phyloP scores from a whole-genome alignment of 1,139 yeast genomes.

The Blastobotrys arbuscula region DNA sequence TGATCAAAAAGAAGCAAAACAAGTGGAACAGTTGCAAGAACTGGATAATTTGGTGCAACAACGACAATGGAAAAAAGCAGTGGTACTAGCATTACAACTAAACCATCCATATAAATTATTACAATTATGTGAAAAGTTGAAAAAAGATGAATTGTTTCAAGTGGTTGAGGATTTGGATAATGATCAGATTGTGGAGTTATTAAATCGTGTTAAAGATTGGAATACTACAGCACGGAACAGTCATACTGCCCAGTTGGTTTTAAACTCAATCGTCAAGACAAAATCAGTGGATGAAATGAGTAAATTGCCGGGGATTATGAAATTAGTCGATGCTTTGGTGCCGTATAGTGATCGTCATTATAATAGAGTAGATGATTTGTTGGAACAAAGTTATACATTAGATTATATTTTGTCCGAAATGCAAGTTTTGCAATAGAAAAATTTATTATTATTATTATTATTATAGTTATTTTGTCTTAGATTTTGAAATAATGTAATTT shows the following conservation, averaged over 20 bases:
- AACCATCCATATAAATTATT: conserved; percentile 57
- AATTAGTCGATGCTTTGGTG: conserved; percentile 62
- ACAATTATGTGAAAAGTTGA: conserved; percentile 26
- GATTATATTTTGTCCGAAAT: conserved; percentile 77
- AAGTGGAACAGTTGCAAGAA: conserved; percentile 83
- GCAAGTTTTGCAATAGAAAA: conserved; percentile 24
- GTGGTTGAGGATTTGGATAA: conserved; percentile 54
- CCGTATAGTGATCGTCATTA: conserved; percentile 89
- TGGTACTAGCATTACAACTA: conserved; percentile 76
- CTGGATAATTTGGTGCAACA: conserved; percentile 64
- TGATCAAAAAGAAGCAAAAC: conserved; percentile 40
- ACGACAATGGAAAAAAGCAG: conserved; percentile 85
- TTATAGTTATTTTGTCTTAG: too few species aligned
- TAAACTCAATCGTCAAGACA: conserved; percentile 56
- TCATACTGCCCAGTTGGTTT: conserved; percentile 69
- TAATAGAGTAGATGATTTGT: conserved; percentile 63
- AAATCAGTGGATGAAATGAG: conserved; percentile 52
- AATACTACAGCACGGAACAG: conserved; percentile 82
- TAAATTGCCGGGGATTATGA: conserved; percentile 62
- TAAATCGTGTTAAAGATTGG: conserved; percentile 88
- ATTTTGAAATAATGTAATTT: too few species aligned
- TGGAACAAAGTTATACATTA: conserved; percentile 78
- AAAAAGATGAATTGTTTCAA: conserved; percentile 51
- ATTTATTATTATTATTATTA: too few species aligned
- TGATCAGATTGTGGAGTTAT: conserved; percentile 54